Base-by-base conservation (phyloP, 768 basidiomycete species). In the Boletellus ananas region DNA sequence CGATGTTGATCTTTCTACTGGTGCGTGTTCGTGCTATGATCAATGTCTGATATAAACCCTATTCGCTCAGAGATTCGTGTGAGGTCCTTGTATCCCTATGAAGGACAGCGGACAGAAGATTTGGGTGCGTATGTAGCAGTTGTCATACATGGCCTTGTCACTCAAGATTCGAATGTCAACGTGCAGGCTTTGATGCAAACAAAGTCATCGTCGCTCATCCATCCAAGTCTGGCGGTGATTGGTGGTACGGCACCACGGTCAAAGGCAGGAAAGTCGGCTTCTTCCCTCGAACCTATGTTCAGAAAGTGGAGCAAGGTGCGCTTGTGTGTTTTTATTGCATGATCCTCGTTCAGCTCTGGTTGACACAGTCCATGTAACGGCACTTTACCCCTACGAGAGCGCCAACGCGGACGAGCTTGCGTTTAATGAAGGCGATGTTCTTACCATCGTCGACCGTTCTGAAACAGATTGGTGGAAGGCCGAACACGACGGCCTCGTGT, bases 401-500 rank as follows among this genome's bases (percentile, higher is more conserved):
- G 67, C 68, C 37, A 85, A 80, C 52, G 60, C 80, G 14, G 94
- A 97, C 57, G 94, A 97, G 64, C 74, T 94, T n/a, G 75, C 89
- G 1, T 90, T 97, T 64, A 70, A 70, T 7, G 92, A 92, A 70
- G 93, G 90, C 51, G 90, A 95, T 49, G 65, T 70, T 31, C 70
- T 97, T 34, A 74, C 75, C 8, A 83, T 99, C 55, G 78, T 97
- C 50, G 96, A 99, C 63, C 79, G 70, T 41, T 79, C 79, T 47
- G 96, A 97, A 58, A 76, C 73, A 45, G 89, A 90, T 60, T 98
- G 96, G 96, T 98, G 91, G 91, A 97, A 94, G 74, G 87, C 86
- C 34, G 94, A 97, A 72, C 79, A 80, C 61, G 83, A 79, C 42
- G 95, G 95, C 18, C 69, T 84, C 53, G 83, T 96, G 45, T 90